Conservation (phyloP, 2,329 filamentous ascomycete species). For the Zymoseptoria crescenta region DNA sequence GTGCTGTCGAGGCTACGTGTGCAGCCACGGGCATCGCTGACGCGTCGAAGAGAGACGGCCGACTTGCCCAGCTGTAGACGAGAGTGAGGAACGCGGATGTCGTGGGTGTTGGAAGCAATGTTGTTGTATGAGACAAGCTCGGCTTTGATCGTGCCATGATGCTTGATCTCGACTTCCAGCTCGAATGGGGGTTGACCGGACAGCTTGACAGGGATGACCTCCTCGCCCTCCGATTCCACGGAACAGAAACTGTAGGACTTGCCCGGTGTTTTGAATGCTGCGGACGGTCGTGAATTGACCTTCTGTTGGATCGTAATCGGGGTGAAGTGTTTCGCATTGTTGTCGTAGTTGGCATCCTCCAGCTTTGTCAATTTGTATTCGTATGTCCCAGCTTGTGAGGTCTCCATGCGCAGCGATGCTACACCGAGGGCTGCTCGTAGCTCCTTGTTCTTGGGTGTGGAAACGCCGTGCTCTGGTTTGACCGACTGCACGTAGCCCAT, state of each 20-base stretch:
- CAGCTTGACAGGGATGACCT: slow-evolving; percentile 79
- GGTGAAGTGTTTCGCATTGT: slow-evolving; percentile 56
- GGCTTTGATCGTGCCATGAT: slow-evolving; percentile 70
- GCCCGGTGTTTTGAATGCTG: slow-evolving; percentile 73
- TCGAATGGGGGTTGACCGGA: slow-evolving; percentile 81
- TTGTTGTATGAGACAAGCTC: slow-evolving; percentile 76
- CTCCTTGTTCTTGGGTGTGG: slow-evolving; percentile 55
- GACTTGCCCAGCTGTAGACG: slow-evolving; percentile 84
- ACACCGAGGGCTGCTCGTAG: slow-evolving; percentile 70
- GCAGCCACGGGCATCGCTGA: slow-evolving; percentile 81
- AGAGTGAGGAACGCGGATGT: slow-evolving; percentile 75
- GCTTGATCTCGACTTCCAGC: slow-evolving; percentile 86
- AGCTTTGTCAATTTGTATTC: slow-evolving; percentile 79
- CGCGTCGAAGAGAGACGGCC: slow-evolving; percentile 78
- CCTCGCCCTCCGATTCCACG: slow-evolving; percentile 67
- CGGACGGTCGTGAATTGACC: slow-evolving; percentile 76
- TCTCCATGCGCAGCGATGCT: slow-evolving; percentile 79
- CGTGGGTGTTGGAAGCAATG: slow-evolving; percentile 65
- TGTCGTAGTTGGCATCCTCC: slow-evolving; percentile 77
- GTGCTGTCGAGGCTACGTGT: slow-evolving; percentile 61
- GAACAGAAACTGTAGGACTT: slow-evolving; percentile 95
- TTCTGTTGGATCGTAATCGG: slow-evolving; percentile 69
- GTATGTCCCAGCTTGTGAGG: slow-evolving; percentile 70
- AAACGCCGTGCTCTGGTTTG: slow-evolving; percentile 58
- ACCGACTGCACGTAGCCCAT: slow-evolving; percentile 74